Percentiles rank a stretch among this genome's conserved stretches.
phyloP scores from a whole-genome alignment of 2,329 filamentous ascomycete genomes.

The Pseudocercospora crystallina region DNA sequence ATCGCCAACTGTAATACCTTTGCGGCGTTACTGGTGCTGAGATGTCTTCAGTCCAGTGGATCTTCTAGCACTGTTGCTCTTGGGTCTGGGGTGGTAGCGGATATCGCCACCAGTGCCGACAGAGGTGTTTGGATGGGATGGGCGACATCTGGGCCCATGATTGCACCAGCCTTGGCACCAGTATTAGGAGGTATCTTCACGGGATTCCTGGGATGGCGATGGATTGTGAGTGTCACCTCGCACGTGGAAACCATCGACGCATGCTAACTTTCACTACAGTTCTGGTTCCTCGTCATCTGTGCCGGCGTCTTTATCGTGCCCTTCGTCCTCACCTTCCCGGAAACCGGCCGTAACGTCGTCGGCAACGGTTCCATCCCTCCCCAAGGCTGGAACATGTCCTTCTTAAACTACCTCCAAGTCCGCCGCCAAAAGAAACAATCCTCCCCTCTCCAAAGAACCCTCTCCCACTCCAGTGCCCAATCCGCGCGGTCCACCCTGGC shows the following conservation, averaged over 20 bases:
- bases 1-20: constrained; percentile 23
- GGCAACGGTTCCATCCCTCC: constrained; percentile 38
- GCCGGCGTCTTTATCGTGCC: constrained; percentile 32
- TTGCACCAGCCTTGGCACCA: constrained; percentile 30
- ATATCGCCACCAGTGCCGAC: constrained; percentile 35
- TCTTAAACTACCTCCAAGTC: constrained; percentile 29
- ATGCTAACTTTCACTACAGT: constrained; percentile 1
- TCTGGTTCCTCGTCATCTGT: constrained; percentile 47
- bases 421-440: constrained; percentile 14
- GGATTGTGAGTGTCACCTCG: constrained; percentile 21
- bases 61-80: constrained; percentile 42
- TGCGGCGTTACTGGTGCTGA: constrained; percentile 24
- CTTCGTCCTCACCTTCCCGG: constrained; percentile 32
- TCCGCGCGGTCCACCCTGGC: constrained; percentile 30
- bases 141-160: constrained; percentile 30
- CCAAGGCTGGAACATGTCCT: constrained; percentile 31
- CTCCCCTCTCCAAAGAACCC: constrained; percentile 23
- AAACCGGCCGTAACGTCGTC: constrained; percentile 43
- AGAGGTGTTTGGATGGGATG: constrained; percentile 36
- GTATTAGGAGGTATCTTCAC: constrained; percentile 32
- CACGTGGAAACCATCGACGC: no score
- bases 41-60: constrained; percentile 38
- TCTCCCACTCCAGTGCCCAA: constrained; percentile 22
- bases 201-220: constrained; percentile 37
- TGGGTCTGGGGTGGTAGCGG: constrained; percentile 34